Percentiles rank a stretch among this genome's conserved stretches.
Conservation (phyloP, 345 rosid genomes). For the Eucalyptus erythrocorys region DNA sequence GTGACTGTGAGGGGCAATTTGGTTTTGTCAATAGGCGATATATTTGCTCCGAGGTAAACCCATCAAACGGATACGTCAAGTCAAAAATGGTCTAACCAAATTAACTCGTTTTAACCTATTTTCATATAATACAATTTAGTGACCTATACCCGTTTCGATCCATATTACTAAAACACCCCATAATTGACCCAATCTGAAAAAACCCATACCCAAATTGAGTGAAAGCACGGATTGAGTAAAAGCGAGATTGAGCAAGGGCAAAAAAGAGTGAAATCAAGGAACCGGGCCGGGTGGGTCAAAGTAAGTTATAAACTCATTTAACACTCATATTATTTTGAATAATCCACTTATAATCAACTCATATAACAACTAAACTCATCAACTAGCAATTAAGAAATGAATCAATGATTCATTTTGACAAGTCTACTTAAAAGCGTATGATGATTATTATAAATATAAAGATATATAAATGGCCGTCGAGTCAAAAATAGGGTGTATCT, state of each 20-base stretch:
- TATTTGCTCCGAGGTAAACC: not conserved
- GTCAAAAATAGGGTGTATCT: not conserved
- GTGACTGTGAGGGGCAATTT: not conserved
- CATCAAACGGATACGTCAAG: too few relatives aligned
- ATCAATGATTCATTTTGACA: not conserved
- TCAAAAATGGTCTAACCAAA: too few relatives aligned
- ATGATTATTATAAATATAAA: not conserved
- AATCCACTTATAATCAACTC: not conserved
- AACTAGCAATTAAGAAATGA: too few relatives aligned
- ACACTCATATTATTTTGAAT: too few relatives aligned
- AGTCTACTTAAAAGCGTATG: fast-evolving
- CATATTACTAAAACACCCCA: too few relatives aligned
- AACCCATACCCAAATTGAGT: not conserved
- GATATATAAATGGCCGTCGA: not conserved
- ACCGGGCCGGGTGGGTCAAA: too few relatives aligned
- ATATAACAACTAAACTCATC: too few relatives aligned
- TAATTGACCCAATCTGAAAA: not conserved
- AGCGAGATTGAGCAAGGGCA: fast-evolving
- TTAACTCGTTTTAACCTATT: not conserved
- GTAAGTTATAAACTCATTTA: too few relatives aligned
- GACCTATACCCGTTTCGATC: fast-evolving
- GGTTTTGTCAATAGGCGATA: not conserved
- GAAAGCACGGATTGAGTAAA: not conserved
- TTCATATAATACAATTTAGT: too few relatives aligned
- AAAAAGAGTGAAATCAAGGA: too few relatives aligned